Base-by-base conservation (phyloP, 345 rosid genomes). In the Mallotus nudiflorus region DNA sequence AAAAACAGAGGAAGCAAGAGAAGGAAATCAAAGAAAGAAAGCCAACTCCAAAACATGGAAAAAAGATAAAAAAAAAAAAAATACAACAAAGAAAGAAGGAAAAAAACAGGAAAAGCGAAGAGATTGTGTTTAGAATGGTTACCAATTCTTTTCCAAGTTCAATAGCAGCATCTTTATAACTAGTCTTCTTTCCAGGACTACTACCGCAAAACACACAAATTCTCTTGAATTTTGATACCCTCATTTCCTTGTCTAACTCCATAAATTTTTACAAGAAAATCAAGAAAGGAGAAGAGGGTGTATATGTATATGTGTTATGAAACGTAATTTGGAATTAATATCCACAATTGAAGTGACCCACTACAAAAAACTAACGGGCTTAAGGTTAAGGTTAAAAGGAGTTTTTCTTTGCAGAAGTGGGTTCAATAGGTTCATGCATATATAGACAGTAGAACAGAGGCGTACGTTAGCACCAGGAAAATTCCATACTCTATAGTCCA, bases 181-280 rank as follows among this genome's bases (percentile, higher is more conserved):
- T 77, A 24, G 52, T 72, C 46, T 77, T 77, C 54, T 77, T 77
- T 7, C 80, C 80, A 19, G 76, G 76, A 42, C 80, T 77, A 18
- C 80, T 77, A 20, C 80, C 80, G 54, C 80, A 77, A 13, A 77
- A 77, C 6, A 77, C 80, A 54, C 80, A 77, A 52, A 77, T 50
- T 50, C 76, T 72, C 35, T 72, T 77, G 73, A 77, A 77, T 66
- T 68, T 72, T 25, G 80, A 67, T 46, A 51, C 61, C 46, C 50
- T 72, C 54, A 62, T 66, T 35, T 77, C 80, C 27, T 14, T 67
- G 1, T 71, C 72, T 45, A 25, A 49, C 72, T 65, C 66, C 74
- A 59, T 75, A 27, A 12, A 35, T 65, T 61, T 45, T 40, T 33
- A 28, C 6, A 22, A 53, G 20, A 52, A 29, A 18, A 24, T 13